Percentiles rank a stretch among this genome's conserved stretches.
Evolutionary conservation across 2,329 filamentous ascomycete genomes (phyloP).

Genomic region (Fusarium circinatum): DNA sequence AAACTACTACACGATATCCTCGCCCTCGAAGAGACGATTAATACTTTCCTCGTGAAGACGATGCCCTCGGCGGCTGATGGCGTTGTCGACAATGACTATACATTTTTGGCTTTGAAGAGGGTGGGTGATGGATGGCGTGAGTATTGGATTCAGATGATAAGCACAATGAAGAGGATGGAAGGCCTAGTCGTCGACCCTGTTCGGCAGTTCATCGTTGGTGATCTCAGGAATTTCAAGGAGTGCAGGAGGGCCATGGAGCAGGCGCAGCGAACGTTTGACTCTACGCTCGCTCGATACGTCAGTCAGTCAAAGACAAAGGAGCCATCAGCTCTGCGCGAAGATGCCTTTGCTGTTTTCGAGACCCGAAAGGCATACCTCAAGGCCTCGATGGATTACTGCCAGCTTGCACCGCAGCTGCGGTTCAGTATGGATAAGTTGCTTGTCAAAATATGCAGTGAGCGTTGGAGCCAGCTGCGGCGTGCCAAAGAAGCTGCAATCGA

Average conservation of each 20-base stretch:
- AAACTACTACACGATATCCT: conserved; percentile 71
- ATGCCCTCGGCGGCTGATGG: conserved; percentile 84
- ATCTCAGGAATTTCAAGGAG: conserved; percentile 89
- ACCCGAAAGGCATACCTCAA: conserved; percentile 90
- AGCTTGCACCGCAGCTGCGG: conserved; percentile 86
- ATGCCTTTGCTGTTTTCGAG: conserved; percentile 96
- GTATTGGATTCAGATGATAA: conserved; percentile 83
- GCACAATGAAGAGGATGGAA: conserved; percentile 81
- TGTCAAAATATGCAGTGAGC: conserved; percentile 83
- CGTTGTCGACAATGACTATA: conserved; percentile 94
- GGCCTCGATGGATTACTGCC: conserved; percentile 92
- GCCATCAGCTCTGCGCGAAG: conserved; percentile 87
- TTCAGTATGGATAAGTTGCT: conserved; percentile 86
- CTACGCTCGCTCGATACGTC: conserved; percentile 82
- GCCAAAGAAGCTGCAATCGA: conserved; percentile 72
- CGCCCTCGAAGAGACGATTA: conserved; percentile 82
- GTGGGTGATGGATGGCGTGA: conserved; percentile 88
- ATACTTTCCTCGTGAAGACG: conserved; percentile 78
- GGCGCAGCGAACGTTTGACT: conserved; percentile 86
- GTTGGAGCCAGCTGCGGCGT: conserved; percentile 86
- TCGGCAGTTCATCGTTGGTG: conserved; percentile 77
- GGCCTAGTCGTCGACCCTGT: conserved; percentile 83
- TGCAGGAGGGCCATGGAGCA: conserved; percentile 78
- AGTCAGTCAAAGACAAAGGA: conserved; percentile 93
- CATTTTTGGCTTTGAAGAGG: conserved; percentile 83